Conservation (phyloP, 148 eudicot species). For the Diospyros kaki region DNA sequence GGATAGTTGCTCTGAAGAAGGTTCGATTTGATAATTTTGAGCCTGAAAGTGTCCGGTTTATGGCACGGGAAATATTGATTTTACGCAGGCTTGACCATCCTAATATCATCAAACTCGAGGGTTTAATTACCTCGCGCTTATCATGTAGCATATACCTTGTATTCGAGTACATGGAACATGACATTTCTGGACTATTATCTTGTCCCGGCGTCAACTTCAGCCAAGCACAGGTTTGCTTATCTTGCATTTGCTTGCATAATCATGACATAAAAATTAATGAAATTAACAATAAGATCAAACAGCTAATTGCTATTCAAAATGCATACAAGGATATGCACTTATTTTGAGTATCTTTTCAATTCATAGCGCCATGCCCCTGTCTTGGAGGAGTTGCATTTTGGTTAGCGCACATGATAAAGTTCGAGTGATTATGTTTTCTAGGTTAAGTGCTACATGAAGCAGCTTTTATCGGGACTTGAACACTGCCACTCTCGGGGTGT, state of each 20-base stretch:
- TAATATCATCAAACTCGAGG: slow-evolving; percentile 79
- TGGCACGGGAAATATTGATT: slow-evolving; percentile 83
- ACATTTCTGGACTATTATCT: slow-evolving; percentile 71
- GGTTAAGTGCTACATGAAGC: slow-evolving; percentile 46
- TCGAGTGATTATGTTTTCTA: slow-evolving; percentile 9
- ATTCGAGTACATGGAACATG: slow-evolving; percentile 94
- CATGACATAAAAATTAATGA: too few relatives aligned
- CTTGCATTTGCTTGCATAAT: neutral
- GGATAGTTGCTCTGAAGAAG: slow-evolving; percentile 83
- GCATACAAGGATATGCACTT: neutral
- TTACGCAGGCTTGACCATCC: slow-evolving; percentile 87
- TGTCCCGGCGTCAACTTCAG: slow-evolving; percentile 70
- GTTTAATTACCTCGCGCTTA: slow-evolving; percentile 65
- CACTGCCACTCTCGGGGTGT: slow-evolving; percentile 40
- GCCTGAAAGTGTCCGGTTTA: slow-evolving; percentile 87
- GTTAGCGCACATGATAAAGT: neutral
- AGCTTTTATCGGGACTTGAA: slow-evolving; percentile 35
- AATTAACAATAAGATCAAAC: neutral
- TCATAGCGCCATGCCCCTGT: neutral
- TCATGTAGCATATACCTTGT: slow-evolving; percentile 88
- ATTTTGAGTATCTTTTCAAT: neutral
- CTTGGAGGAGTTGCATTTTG: neutral
- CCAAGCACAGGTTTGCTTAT: slow-evolving; percentile 63
- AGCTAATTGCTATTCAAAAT: neutral
- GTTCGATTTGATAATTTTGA: slow-evolving; percentile 88